These are phyloP conservation scores for Rhodamnia rubescens DNA, from an alignment of 345 rosid genomes.

Conservation along the genomic window DNA sequence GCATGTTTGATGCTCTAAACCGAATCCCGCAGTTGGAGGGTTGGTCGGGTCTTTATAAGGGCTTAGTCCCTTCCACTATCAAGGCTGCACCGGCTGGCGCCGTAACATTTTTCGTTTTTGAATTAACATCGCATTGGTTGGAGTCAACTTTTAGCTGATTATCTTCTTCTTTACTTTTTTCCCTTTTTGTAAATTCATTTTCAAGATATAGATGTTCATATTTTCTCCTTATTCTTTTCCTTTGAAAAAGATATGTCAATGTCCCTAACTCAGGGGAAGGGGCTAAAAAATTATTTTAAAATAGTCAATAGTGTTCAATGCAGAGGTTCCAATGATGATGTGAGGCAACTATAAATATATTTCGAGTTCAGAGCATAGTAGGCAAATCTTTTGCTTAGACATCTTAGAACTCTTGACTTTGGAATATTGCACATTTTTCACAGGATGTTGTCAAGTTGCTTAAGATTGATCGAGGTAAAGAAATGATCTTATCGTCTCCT, in stretches of 20 bases:
- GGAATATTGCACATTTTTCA: not conserved
- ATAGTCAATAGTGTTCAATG: not conserved
- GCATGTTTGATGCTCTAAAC: constrained; percentile 63
- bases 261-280: not conserved
- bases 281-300: not conserved
- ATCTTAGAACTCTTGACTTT: not conserved
- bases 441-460: not conserved
- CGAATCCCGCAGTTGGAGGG: constrained; percentile 60
- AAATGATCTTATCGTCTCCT: not conserved
- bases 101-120: constrained; percentile 84
- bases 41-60: constrained; percentile 90
- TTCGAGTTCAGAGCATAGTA: not conserved
- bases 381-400: not conserved
- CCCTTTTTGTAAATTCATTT: not conserved
- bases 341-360: not conserved
- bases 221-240: not conserved
- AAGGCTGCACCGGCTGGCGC: constrained; percentile 99
- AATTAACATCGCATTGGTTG: constrained; percentile 71
- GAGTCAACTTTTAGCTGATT: constrained; percentile 48
- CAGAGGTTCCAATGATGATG: not conserved
- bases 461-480: not conserved
- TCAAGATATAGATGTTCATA: not conserved
- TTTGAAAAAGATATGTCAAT: not conserved
- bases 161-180: not conserved
- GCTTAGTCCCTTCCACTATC: constrained; percentile 79